phyloP scores from a whole-genome alignment of 805 yeast species.

The Saccharomycodes ludwigii region DNA sequence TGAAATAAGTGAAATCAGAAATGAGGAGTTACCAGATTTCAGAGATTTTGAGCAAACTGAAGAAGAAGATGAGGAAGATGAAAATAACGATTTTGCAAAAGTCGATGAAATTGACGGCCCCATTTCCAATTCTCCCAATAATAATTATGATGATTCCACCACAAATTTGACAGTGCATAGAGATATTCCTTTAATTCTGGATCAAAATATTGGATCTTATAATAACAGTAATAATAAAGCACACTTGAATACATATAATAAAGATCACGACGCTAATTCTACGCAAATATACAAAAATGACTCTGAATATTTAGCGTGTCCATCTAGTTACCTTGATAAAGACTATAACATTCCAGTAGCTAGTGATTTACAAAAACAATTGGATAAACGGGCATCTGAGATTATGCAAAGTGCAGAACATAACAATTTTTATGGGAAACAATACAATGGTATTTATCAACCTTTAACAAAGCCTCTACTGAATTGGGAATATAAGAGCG shows the following conservation, averaged over 20 bases:
- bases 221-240: too few species aligned
- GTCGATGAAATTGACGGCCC: constrained; percentile 27
- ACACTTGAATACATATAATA: too few species aligned
- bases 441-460: constrained; percentile 10
- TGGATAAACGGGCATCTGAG: constrained; percentile 27
- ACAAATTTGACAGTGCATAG: too few species aligned
- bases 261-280: too few species aligned
- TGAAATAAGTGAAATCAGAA: too few species aligned
- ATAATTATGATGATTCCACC: too few species aligned
- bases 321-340: background rate
- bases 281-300: too few species aligned
- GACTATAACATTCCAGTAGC: constrained; percentile 19
- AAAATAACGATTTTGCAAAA: constrained; percentile 21
- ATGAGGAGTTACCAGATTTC: too few species aligned
- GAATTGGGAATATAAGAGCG: constrained; percentile 30
- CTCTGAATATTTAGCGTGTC: too few species aligned
- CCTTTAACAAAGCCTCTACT: constrained; percentile 29
- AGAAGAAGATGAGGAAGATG: constrained; percentile 16
- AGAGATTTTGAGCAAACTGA: too few species aligned
- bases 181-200: too few species aligned
- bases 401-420: constrained; percentile 7
- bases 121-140: constrained; percentile 12
- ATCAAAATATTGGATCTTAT: too few species aligned
- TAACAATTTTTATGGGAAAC: background rate
- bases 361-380: constrained; percentile 21